These are phyloP conservation scores for Podospora comata DNA, from an alignment of 495 filamentous ascomycete species.

Conservation along the genomic window DNA sequence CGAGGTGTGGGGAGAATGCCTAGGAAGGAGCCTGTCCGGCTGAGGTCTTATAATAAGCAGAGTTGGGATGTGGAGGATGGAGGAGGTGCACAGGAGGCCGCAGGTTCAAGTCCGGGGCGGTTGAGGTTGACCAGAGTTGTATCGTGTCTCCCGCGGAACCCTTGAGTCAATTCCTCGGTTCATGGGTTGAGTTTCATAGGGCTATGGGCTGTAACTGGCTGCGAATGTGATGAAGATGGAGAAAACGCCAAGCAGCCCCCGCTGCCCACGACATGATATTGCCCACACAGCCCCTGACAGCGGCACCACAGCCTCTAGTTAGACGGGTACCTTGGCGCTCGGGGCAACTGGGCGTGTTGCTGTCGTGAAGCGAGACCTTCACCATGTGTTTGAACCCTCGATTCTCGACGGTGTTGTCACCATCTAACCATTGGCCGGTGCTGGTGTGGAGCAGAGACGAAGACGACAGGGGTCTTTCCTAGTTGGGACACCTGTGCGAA, in stretches of 20 bases:
- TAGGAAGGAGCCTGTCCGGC: slow-evolving; percentile 17
- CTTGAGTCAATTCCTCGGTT: slow-evolving; percentile 14
- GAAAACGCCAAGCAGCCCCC: slow-evolving; percentile 14
- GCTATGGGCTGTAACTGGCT: slow-evolving; percentile 10
- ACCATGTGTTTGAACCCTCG: neutral
- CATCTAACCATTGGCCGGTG: slow-evolving; percentile 15
- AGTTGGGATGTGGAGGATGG: slow-evolving; percentile 9
- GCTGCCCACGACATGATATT: slow-evolving; percentile 13
- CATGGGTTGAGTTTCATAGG: slow-evolving; percentile 8
- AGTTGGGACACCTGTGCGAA: slow-evolving; percentile 37
- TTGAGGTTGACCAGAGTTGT: slow-evolving; percentile 9
- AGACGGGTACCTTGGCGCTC: slow-evolving; percentile 13
- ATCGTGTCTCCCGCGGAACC: slow-evolving; percentile 2
- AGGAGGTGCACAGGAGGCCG: slow-evolving; percentile 14
- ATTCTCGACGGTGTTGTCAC: slow-evolving; percentile 9
- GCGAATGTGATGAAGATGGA: neutral
- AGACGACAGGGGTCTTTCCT: slow-evolving; percentile 25
- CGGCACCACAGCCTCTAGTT: slow-evolving; percentile 21
- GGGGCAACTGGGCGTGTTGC: neutral
- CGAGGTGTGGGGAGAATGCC: slow-evolving; percentile 16
- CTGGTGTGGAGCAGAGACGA: slow-evolving; percentile 7
- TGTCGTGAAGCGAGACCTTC: neutral
- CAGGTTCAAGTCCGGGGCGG: slow-evolving; percentile 15
- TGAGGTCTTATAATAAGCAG: slow-evolving; percentile 21
- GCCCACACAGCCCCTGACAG: slow-evolving; percentile 24